Conservation (phyloP, 306 rosid genomes). For the Aeschynomene evenia region DNA sequence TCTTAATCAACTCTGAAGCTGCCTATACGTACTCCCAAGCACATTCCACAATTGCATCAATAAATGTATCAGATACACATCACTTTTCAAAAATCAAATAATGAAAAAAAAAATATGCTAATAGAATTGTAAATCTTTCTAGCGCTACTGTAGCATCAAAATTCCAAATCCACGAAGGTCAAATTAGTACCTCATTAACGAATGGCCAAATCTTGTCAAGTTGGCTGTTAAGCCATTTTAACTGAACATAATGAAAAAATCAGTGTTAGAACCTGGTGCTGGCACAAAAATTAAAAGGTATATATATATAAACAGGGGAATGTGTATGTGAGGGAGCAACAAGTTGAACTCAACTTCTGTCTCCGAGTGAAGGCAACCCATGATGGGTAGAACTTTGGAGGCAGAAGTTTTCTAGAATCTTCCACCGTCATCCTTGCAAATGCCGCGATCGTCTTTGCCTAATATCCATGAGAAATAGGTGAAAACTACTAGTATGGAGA, state of each 20-base stretch:
- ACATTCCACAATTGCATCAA: conserved; percentile 9
- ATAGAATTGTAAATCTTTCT: not conserved
- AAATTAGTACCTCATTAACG: conserved; percentile 70
- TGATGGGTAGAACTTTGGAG: conserved; percentile 62
- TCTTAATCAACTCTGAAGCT: conserved; percentile 75
- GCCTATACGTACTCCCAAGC: conserved; percentile 49
- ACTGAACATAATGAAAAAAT: conserved; percentile 53
- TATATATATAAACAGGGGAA: not conserved
- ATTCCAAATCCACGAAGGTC: not conserved
- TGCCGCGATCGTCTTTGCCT: conserved; percentile 73
- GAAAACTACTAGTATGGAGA: not conserved
- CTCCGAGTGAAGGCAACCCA: conserved; percentile 78
- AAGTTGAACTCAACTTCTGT: conserved; percentile 73
- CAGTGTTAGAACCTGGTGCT: conserved; percentile 15
- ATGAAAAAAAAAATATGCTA: not conserved
- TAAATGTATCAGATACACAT: not conserved
- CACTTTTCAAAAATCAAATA: not conserved
- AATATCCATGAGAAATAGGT: not conserved
- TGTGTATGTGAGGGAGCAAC: not conserved
- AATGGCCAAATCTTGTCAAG: conserved; percentile 79
- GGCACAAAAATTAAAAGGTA: not conserved
- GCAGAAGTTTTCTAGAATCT: conserved; percentile 74
- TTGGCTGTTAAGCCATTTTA: conserved; percentile 70
- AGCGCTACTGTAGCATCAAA: not conserved
- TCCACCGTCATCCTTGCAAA: conserved; percentile 85